phyloP scores from a whole-genome alignment of 257 asterid genomes.

The Ehretia macrophylla region DNA sequence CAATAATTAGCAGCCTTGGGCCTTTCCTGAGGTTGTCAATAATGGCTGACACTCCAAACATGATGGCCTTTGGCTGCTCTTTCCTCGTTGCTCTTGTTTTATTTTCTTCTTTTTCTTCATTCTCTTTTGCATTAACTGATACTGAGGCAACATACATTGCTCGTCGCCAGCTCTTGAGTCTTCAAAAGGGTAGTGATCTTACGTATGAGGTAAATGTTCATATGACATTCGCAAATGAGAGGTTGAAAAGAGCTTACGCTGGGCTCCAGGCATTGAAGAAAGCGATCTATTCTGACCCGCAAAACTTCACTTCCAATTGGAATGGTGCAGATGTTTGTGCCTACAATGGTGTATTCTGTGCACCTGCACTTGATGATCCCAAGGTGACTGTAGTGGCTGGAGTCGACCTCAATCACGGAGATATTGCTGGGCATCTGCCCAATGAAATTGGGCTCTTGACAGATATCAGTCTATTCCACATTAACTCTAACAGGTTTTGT shows the following conservation, averaged over 20 bases:
- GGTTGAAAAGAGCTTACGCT: constrained; percentile 52
- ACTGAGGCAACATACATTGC: constrained; percentile 24
- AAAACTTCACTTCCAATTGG: constrained; percentile 63
- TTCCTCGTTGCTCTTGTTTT: constrained; percentile 24
- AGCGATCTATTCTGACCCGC: constrained; percentile 77
- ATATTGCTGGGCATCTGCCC: constrained; percentile 85
- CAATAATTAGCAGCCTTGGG: constrained; percentile 47
- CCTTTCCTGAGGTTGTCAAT: constrained; percentile 46
- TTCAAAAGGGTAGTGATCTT: constrained; percentile 5
- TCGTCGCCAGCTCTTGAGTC: constrained; percentile 24
- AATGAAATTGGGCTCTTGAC: constrained; percentile 59
- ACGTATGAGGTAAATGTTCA: constrained; percentile 10
- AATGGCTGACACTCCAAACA: constrained; percentile 41
- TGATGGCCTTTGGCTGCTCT: constrained; percentile 52
- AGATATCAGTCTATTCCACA: constrained; percentile 66
- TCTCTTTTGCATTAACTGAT: constrained; percentile 24
- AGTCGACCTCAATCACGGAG: constrained; percentile 71
- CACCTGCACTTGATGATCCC: constrained; percentile 50
- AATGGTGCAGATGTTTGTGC: constrained; percentile 63
- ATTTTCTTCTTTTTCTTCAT: constrained; percentile 14
- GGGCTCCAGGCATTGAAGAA: constrained; percentile 79
- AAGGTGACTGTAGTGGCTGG: constrained; percentile 69
- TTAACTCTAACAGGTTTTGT: constrained; percentile 81
- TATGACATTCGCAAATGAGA: constrained; percentile 24
- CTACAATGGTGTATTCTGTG: constrained; percentile 69